Conservation (phyloP, 352 stramenopile species). For the Pythium sukuiense region DNA sequence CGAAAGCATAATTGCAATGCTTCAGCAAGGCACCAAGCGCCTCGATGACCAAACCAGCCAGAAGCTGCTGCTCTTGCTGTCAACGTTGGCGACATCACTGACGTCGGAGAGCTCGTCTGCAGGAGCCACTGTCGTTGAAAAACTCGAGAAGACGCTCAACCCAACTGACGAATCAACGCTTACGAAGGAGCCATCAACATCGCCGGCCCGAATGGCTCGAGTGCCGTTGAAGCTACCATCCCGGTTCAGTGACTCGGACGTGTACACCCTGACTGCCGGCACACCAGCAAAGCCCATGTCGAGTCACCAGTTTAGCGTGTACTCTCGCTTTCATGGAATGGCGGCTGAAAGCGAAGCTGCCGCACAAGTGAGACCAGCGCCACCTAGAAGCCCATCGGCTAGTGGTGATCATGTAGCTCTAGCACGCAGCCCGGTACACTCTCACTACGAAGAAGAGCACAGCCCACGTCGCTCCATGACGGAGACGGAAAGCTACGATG, state of each 20-base stretch:
- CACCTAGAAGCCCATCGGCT: slow-evolving; percentile 10
- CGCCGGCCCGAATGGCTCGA: neutral
- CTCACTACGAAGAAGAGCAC: slow-evolving; percentile 29
- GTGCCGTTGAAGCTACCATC: slow-evolving; percentile 12
- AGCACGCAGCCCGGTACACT: slow-evolving; percentile 14
- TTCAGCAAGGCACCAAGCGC: slow-evolving; percentile 23
- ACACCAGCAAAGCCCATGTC: slow-evolving; percentile 11
- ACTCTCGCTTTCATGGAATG: slow-evolving; percentile 12
- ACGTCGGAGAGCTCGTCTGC: slow-evolving; percentile 18
- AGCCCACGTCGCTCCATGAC: slow-evolving; percentile 34
- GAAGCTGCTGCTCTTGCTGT: slow-evolving; percentile 31
- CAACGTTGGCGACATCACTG: slow-evolving; percentile 29
- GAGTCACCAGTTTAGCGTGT: neutral
- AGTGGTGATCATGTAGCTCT: neutral
- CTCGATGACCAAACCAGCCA: slow-evolving; percentile 28
- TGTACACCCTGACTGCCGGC: slow-evolving; percentile 19
- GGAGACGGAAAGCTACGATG: slow-evolving; percentile 31
- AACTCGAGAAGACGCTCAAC: slow-evolving; percentile 29
- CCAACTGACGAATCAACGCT: neutral
- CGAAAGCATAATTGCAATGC: slow-evolving; percentile 23
- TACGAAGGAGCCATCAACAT: slow-evolving; percentile 4
- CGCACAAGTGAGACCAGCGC: neutral
- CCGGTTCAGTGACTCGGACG: slow-evolving; percentile 26
- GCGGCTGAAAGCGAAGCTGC: neutral
- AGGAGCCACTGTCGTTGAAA: slow-evolving; percentile 27